Base-by-base conservation (phyloP, 140 eudicot genomes). In the Eryngium alpinum region DNA sequence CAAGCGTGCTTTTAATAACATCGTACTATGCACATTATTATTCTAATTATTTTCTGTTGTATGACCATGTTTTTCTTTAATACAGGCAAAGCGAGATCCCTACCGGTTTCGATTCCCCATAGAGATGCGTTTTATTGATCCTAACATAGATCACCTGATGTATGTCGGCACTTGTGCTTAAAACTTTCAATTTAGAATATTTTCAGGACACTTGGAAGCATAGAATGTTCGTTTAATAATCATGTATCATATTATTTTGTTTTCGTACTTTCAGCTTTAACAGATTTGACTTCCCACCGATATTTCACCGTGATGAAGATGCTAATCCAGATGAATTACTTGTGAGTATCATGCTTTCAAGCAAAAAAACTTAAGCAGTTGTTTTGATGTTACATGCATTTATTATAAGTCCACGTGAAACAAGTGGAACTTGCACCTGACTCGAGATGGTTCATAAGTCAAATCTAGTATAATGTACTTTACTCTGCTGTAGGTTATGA, bases 31-130 rank as follows among this genome's bases (percentile, higher is more conserved):
- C n/a, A 11, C 49, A 70, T n/a, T n/a, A n/a, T n/a, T 32, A 70
- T 32, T 27, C 27, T 25, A 70, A 12, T 19, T 70, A 53, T 28
- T 25, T 66, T 81, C 24, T 13, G 5, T 17, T 80, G 28, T 66
- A 76, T 67, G 31, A n/a, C 72, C 10, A 10, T 53, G 38, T 81
- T 72, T 29, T 57, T 75, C 69, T 29, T 6, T 77, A 33, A 86
- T 88, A 88, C 91, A 96, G 99, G 98, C 98, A 76, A 96, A 96
- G 84, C 89, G 99, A 80, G 98, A 96, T 88, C 99, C 99, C 66
- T 91, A 93, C 82, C 90, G 99, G 63, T 96, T 82, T 85, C 93
- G 99, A 57, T 96, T 96, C 86, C 99, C 99, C 44, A 89, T 96
- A 70, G 99, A 96, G 93, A 83, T 96, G 90, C 98, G 99, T 22